Evolutionary conservation across 306 rosid species (phyloP), one percentile per base, ranked within the genome.

Genomic region (Calophaca sinica): DNA sequence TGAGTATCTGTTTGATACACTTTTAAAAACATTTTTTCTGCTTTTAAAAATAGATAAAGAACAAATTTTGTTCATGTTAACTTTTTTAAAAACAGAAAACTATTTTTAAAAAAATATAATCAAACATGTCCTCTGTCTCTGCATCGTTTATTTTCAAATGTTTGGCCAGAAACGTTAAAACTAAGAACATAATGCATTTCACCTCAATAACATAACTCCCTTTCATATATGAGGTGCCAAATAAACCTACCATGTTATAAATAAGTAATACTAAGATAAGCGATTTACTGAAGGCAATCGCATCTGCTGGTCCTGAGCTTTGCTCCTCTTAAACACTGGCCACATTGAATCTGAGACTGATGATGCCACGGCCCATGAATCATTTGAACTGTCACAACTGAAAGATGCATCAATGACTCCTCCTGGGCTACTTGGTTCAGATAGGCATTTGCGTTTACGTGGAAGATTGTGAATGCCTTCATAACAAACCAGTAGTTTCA

Each of bases 341-440:
- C 86, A 93, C 6, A 64, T 51, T 33, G 87, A 81, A 13, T 79
- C 65, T 69, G 92, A 67, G 20, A 77, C 55, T 4, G 78, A 42
- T 15, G 91, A 79, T 29, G 80, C 79, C 68, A 76, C 60, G 5
- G 83, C 33, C 93, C 91, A 88, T 2, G 91, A 87, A 52, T 87
- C 94, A 80, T 83, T 87, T 42, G 96, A 88, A 13, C 75, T 83
- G 9, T 93, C 94, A 75, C 81, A 78, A 81, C 90, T 82, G 79
- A 88, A 93, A 64, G 71, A 84, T 58, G 84, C 88, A 69, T 84
- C 94, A 33, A 83, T 84, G 28, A 88, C 86, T 33, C 90, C 93
- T 60, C 61, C 69, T 2, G 94, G 94, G 81, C 90, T 90, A 52
- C 86, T 41, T 0, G 88, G 93, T 57, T 69, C 78, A 29, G 77